These are phyloP conservation scores for Colletotrichum orbiculare DNA, from an alignment of 2,329 filamentous ascomycete genomes.

Conservation along the genomic window DNA sequence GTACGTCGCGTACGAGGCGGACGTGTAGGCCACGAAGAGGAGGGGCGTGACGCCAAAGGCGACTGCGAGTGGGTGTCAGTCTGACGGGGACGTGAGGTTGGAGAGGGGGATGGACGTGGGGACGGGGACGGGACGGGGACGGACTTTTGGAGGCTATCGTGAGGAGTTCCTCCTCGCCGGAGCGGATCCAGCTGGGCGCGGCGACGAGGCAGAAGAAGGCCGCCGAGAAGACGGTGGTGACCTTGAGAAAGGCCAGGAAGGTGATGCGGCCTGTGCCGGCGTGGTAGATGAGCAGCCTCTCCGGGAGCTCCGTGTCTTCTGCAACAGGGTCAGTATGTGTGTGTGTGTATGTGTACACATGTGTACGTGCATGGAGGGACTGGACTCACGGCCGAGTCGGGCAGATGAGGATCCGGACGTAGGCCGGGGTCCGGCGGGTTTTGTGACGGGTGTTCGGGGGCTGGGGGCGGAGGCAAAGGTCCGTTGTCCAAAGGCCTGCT, in stretches of 20 bases:
- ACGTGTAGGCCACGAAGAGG: conserved; percentile 70
- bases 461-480: conserved; percentile 28
- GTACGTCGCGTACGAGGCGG: conserved; percentile 77
- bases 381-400: conserved; percentile 2
- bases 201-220: conserved; percentile 73
- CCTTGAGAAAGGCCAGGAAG: conserved; percentile 76
- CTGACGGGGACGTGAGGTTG: background rate
- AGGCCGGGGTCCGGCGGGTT: conserved; percentile 10
- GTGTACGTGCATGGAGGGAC: background rate
- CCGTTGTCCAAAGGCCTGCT: conserved; percentile 15
- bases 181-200: conserved; percentile 66
- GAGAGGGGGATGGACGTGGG: background rate
- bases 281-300: conserved; percentile 78
- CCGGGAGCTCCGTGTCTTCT: conserved; percentile 58
- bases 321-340: background rate
- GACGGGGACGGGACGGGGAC: conserved; percentile 42
- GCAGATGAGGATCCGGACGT: background rate
- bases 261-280: conserved; percentile 74
- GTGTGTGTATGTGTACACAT: background rate
- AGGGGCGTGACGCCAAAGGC: conserved; percentile 73
- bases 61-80: conserved; percentile 56
- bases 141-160: conserved; percentile 50
- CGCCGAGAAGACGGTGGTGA: conserved; percentile 77
- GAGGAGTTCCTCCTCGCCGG: conserved; percentile 48
- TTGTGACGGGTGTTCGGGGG: conserved; percentile 6